Evolutionary conservation across 2,329 filamentous ascomycete genomes (phyloP).

Genomic region (Parascedosporium putredinis): DNA sequence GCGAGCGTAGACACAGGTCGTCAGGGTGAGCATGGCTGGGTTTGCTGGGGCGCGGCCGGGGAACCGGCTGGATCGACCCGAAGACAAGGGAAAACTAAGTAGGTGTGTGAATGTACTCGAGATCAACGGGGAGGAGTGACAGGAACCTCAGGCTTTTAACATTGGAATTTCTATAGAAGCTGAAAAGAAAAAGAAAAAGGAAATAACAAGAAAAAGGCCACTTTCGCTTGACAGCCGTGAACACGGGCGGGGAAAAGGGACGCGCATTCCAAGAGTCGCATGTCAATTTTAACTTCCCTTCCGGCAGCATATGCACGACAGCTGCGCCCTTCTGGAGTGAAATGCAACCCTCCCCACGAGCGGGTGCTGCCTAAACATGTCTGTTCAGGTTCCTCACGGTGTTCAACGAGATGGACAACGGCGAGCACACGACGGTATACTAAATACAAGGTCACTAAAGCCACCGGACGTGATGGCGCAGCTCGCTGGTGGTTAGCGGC

Average conservation of each 20-base stretch:
- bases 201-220: too few species aligned
- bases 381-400: neutral
- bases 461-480: too few species aligned
- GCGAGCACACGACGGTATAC: neutral
- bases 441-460: neutral
- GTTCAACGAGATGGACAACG: neutral
- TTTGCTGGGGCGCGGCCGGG: too few species aligned
- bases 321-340: neutral
- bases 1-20: conserved; percentile 19
- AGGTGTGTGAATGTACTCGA: neutral
- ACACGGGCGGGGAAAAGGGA: too few species aligned
- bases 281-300: neutral
- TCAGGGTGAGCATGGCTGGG: conserved; percentile 17
- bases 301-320: neutral
- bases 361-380: neutral
- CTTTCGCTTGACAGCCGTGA: too few species aligned
- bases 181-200: too few species aligned
- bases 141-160: neutral
- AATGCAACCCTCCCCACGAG: neutral
- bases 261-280: too few species aligned
- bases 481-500: neutral
- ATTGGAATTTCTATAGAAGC: neutral
- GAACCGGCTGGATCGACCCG: neutral
- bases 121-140: neutral
- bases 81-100: neutral